Conservation (phyloP, 345 rosid genomes). For the Gossypium thurberi region DNA sequence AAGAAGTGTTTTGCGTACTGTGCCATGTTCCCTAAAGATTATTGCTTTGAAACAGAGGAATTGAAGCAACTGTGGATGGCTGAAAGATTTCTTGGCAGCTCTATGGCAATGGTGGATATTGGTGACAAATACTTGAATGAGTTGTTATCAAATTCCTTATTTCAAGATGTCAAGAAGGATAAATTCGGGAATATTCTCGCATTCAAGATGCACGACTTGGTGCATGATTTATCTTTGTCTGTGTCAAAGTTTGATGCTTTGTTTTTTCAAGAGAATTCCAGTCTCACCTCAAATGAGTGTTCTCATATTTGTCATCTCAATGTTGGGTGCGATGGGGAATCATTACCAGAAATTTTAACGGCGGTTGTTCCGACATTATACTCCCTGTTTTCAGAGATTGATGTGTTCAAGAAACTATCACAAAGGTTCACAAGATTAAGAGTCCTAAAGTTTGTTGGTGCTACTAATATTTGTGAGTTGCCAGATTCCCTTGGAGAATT, state of each 20-base stretch:
- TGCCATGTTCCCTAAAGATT: neutral
- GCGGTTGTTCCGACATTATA: neutral
- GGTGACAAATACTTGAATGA: too few species aligned
- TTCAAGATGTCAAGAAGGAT: neutral
- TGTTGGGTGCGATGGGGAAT: neutral
- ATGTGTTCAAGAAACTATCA: neutral
- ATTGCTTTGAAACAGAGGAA: too few species aligned
- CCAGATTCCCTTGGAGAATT: too few species aligned
- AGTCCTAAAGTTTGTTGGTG: neutral
- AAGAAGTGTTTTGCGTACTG: conserved; percentile 18
- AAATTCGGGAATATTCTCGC: neutral
- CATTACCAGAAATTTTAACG: neutral
- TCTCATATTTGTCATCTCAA: neutral
- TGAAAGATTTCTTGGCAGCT: too few species aligned
- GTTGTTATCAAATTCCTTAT: too few species aligned
- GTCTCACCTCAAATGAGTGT: neutral
- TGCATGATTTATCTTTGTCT: too few species aligned
- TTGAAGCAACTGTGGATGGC: too few species aligned
- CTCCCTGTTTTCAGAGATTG: neutral
- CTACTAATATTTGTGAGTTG: neutral
- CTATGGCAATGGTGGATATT: too few species aligned
- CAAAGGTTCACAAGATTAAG: conserved; percentile 1
- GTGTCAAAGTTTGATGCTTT: neutral
- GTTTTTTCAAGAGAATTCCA: neutral
- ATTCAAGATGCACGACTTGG: conserved; percentile 20